phyloP scores from a whole-genome alignment of 2,329 filamentous ascomycete genomes.

The Seiridium unicorne region DNA sequence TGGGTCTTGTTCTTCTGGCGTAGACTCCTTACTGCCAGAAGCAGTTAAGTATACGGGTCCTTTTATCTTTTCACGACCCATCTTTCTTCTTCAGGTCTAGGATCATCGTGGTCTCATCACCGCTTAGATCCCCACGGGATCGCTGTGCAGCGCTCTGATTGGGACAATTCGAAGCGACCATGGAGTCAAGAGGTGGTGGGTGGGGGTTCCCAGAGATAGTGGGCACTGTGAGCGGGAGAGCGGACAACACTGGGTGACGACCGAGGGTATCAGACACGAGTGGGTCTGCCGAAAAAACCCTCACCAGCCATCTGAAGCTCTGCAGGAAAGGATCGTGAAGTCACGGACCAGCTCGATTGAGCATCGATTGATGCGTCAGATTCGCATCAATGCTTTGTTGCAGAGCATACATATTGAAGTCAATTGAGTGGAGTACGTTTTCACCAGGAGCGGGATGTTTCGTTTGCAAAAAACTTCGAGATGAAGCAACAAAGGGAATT shows the following conservation, averaged over 20 bases:
- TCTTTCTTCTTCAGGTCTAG: constrained; percentile 5
- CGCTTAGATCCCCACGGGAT: not conserved
- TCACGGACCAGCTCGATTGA: not conserved
- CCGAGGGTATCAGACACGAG: constrained; percentile 6
- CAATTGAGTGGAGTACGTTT: constrained; percentile 5
- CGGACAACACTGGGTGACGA: constrained; percentile 2
- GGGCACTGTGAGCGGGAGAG: constrained; percentile 1
- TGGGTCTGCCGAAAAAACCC: constrained; percentile 7
- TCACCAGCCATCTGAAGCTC: constrained; percentile 1
- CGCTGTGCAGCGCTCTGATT: not conserved
- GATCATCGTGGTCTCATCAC: not conserved
- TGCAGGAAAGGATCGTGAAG: constrained; percentile 2
- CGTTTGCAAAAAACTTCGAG: not conserved
- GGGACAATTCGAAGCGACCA: not conserved
- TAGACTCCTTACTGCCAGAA: not conserved
- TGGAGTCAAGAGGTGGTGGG: not conserved
- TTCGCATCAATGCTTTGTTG: no score
- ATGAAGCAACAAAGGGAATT: not conserved
- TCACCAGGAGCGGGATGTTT: no score
- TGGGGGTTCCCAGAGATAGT: not conserved
- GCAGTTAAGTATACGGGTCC: constrained; percentile 2
- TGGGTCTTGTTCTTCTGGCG: not conserved
- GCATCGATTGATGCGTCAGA: not conserved
- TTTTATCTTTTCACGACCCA: constrained; percentile 6
- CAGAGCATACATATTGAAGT: constrained; percentile 6